phyloP scores from a whole-genome alignment of 176 grass and related monocot species.

The Elaeis guineensis region DNA sequence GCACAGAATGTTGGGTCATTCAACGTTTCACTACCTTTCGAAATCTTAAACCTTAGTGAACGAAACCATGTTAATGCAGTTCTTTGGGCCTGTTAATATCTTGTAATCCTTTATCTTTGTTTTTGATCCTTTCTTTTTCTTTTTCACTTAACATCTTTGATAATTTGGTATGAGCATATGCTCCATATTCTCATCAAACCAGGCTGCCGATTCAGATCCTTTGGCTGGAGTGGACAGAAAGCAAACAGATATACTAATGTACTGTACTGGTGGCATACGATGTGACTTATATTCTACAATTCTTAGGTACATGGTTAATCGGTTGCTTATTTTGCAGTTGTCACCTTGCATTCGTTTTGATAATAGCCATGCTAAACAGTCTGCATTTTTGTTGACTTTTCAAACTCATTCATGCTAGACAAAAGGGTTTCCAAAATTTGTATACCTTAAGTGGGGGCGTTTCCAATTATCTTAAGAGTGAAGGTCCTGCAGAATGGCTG shows the following conservation, averaged over 20 bases:
- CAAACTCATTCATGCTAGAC: constrained; percentile 27
- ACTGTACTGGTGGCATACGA: constrained; percentile 87
- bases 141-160: constrained; percentile 1
- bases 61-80: no score
- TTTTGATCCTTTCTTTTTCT: constrained; percentile 2
- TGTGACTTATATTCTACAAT: constrained; percentile 89
- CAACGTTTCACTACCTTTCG: no score
- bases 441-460: constrained; percentile 81
- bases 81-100: no score
- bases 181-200: constrained; percentile 19
- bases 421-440: constrained; percentile 68
- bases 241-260: constrained; percentile 92
- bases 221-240: constrained; percentile 57
- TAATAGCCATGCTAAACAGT: background rate
- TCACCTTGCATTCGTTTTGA: background rate
- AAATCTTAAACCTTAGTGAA: no score
- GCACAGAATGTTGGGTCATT: no score
- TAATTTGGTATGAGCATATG: background rate
- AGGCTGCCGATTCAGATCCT: constrained; percentile 46
- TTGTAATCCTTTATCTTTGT: background rate
- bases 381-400: background rate
- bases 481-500: constrained; percentile 59
- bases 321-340: background rate
- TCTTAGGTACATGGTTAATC: constrained; percentile 42
- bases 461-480: constrained; percentile 78